These are phyloP conservation scores for Spiraea crenata DNA, from an alignment of 331 rosid species.

Conservation along the genomic window DNA sequence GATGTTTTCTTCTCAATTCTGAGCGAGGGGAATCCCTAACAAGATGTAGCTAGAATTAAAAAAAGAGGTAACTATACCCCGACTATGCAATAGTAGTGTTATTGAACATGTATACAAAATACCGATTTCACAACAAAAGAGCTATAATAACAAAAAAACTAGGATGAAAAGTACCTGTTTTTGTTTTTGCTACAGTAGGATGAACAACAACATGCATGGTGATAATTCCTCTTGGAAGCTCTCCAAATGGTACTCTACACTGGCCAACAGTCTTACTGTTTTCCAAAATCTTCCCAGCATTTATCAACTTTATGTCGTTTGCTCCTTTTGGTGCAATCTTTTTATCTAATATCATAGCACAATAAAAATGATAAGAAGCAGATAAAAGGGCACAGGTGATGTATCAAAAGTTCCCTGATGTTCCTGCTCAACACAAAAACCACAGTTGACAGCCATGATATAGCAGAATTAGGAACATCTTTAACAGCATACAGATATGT, in stretches of 20 bases:
- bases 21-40: neutral
- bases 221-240: constrained; percentile 67
- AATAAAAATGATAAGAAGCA: neutral
- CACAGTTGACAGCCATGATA: neutral
- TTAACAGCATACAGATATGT: neutral
- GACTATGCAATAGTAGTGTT: neutral
- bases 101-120: neutral
- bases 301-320: constrained; percentile 74
- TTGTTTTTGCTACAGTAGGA: constrained; percentile 69
- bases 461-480: neutral
- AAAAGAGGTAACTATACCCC: neutral
- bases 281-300: constrained; percentile 82
- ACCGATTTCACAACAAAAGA: neutral
- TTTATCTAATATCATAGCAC: constrained; percentile 46
- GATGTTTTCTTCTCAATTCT: neutral
- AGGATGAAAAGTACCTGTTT: constrained; percentile 56
- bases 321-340: constrained; percentile 76
- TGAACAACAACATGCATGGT: constrained; percentile 92
- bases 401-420: neutral
- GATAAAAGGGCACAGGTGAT: neutral
- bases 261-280: constrained; percentile 85
- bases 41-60: neutral
- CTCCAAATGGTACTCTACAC: constrained; percentile 77
- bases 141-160: neutral
- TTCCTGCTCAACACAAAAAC: neutral